Base-by-base conservation (phyloP, 106 monocot genomes). In the Acanthochlamys bracteata region DNA sequence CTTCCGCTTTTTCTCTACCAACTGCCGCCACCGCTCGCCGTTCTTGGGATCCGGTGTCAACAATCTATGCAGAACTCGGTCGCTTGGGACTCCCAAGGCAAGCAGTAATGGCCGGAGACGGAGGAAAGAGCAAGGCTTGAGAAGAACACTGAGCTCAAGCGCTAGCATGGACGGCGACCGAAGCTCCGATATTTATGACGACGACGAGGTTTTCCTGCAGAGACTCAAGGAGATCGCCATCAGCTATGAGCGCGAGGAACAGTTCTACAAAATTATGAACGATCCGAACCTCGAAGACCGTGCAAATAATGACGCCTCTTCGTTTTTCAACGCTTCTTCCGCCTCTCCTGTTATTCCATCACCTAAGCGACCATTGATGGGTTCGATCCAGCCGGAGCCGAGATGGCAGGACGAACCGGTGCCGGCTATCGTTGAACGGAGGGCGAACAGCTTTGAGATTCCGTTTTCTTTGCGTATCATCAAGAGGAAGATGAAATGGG, bases 391-490 rank as follows among this genome's bases (percentile, higher is more conserved):
- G 43, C 51, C 52, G 53, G 47, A 55, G 21, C 51, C 52, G 27
- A 20, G 24, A 17, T 27, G 21, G 68, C 45, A 20, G 39, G 69
- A 70, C 6, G 45, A 46, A 27, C 47, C 66, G 17, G 54, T 42
- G 20, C 56, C 75, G 12, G 65, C 69, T 16, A 68, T 52, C 71
- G 60, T 76, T 55, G 82, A 76, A 76, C 47, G 67, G 59, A 74
- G 47, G 41, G 76, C 83, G 9, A 78, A 69, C 73, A 65, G 69
- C 25, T 68, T 69, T 4, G 66, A 68, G 3, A 66, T 84, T 11
- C 89, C 81, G 7, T 57, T 75, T 7, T 81, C 84, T 20, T 66
- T 84, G 24, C 84, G 89, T 60, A 76, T 84, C 26, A 68, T 81
- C 27, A 76, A 84, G 61, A 49, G 52, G 43, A 62, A 66, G 78